These are phyloP conservation scores for Colletotrichum incanum DNA, from an alignment of 2,329 filamentous ascomycete genomes.

Conservation along the genomic window DNA sequence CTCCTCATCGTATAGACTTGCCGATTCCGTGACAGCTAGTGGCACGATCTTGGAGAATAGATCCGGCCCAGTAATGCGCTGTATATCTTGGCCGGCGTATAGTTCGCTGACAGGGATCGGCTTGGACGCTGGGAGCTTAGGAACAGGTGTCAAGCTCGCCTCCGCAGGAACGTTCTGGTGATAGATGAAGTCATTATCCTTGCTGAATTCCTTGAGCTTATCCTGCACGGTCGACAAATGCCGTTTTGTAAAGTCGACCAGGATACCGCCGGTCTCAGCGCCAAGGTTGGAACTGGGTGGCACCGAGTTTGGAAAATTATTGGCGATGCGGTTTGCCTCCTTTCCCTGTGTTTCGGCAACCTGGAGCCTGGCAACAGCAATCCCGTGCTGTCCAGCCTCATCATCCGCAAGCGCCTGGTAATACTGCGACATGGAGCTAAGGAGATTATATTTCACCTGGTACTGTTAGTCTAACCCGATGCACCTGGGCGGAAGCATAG, in stretches of 20 bases:
- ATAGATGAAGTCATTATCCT: slow-evolving; percentile 99
- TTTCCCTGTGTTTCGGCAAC: slow-evolving; percentile 84
- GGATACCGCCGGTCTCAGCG: slow-evolving; percentile 80
- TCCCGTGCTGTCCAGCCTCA: slow-evolving; percentile 88
- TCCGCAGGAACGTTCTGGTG: slow-evolving; percentile 93
- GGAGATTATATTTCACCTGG: slow-evolving; percentile 83
- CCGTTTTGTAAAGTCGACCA: slow-evolving; percentile 88
- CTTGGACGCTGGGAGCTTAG: slow-evolving; percentile 95
- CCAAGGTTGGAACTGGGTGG: slow-evolving; percentile 87
- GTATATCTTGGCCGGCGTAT: slow-evolving; percentile 97
- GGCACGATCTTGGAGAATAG: slow-evolving; percentile 98
- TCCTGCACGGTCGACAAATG: slow-evolving; percentile 87
- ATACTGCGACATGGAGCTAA: slow-evolving; percentile 91
- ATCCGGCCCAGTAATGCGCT: slow-evolving; percentile 95
- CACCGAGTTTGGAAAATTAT: slow-evolving; percentile 84
- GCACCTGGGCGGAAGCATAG: background rate
- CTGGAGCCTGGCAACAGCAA: slow-evolving; percentile 86
- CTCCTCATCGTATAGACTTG: slow-evolving; percentile 97
- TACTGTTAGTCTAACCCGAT: slow-evolving; percentile 37
- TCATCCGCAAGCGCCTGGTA: slow-evolving; percentile 94
- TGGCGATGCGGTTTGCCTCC: slow-evolving; percentile 83
- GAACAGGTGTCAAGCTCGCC: slow-evolving; percentile 83
- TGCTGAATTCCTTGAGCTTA: slow-evolving; percentile 81
- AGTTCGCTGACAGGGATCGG: slow-evolving; percentile 97
- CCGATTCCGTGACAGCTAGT: slow-evolving; percentile 95